phyloP scores from a whole-genome alignment of 345 rosid species.

The Moricandia arvensis region DNA sequence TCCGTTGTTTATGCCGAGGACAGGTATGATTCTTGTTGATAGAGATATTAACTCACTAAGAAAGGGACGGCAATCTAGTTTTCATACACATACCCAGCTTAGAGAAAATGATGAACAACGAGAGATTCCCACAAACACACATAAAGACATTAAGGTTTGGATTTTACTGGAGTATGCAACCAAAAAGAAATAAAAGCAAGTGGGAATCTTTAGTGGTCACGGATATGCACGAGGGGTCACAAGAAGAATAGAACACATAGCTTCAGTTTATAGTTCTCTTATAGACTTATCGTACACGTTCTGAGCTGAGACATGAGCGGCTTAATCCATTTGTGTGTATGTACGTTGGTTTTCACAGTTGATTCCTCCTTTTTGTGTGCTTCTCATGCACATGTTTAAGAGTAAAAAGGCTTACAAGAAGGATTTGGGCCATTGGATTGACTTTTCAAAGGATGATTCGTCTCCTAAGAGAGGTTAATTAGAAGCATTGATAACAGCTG shows the following conservation, averaged over 20 bases:
- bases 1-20: too few relatives aligned
- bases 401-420: not conserved
- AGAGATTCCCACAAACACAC: not conserved
- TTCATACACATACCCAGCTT: not conserved
- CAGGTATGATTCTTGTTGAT: too few relatives aligned
- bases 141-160: not conserved
- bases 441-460: not conserved
- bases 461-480: not conserved
- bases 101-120: too few relatives aligned
- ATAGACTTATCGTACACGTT: not conserved
- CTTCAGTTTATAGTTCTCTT: not conserved
- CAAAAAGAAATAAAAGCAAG: slow-evolving; percentile 12
- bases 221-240: slow-evolving; percentile 1
- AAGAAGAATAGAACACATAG: not conserved
- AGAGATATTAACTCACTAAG: not conserved
- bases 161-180: slow-evolving; percentile 1
- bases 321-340: not conserved
- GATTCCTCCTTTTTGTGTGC: not conserved
- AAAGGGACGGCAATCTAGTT: not conserved
- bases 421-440: not conserved
- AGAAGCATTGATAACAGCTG: not conserved
- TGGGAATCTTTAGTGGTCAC: not conserved
- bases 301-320: not conserved
- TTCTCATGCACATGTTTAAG: not conserved
- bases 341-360: not conserved